Percentiles rank a stretch among this genome's conserved stretches.
These are phyloP conservation scores for Penicillium janthinellum DNA, from an alignment of 2,329 filamentous ascomycete genomes.

Conservation along the genomic window DNA sequence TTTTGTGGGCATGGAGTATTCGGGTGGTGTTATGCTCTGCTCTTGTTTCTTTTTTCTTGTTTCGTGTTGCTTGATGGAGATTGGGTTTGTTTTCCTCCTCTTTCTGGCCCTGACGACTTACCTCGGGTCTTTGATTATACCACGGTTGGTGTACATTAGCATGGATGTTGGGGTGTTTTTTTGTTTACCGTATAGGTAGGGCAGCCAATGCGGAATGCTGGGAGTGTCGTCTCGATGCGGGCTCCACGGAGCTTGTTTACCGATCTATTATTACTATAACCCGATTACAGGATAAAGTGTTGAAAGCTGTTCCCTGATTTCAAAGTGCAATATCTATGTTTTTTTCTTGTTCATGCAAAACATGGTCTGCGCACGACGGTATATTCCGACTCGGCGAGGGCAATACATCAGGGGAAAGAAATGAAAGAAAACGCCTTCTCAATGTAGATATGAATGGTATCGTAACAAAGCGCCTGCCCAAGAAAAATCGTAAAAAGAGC, in stretches of 20 bases:
- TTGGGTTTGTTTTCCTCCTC: not conserved
- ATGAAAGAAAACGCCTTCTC: conserved; percentile 20
- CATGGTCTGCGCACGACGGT: not conserved
- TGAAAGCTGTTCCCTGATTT: not conserved
- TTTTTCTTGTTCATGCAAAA: not conserved
- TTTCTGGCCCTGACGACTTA: not conserved
- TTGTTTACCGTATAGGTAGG: conserved; percentile 7
- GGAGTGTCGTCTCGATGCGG: not conserved
- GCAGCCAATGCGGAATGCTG: conserved; percentile 2
- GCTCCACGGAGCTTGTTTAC: not conserved
- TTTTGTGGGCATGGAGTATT: conserved; percentile 15
- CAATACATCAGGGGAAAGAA: not conserved
- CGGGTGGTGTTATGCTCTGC: conserved; percentile 2
- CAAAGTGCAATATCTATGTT: not conserved
- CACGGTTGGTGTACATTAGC: conserved; percentile 28
- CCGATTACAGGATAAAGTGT: not conserved
- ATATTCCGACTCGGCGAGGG: not conserved
- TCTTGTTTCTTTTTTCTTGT: not conserved
- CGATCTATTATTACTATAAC: not conserved
- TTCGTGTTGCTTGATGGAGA: not conserved
- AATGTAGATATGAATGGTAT: conserved; percentile 34
- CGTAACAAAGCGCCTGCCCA: conserved; percentile 25
- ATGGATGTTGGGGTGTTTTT: conserved; percentile 23
- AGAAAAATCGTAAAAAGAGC: conserved; percentile 7
- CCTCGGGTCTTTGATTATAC: conserved; percentile 16